Percentiles rank a stretch among this genome's conserved stretches.
Conservation (phyloP, 345 rosid genomes). For the Aquilaria malaccensis region DNA sequence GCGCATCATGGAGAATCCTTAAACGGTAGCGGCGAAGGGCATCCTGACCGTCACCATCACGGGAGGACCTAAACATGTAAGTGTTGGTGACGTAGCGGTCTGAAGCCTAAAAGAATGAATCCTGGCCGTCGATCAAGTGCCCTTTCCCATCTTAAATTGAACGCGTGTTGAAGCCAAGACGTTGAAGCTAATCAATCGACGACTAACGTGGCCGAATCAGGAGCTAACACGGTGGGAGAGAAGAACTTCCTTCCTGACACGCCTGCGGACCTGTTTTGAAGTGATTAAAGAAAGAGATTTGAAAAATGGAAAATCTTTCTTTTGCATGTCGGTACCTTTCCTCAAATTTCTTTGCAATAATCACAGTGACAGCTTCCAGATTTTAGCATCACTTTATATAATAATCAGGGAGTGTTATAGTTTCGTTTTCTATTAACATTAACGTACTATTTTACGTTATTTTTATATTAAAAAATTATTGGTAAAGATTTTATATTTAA, state of each 20-base stretch:
- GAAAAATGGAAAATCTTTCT: too few species aligned
- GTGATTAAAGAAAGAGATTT: too few species aligned
- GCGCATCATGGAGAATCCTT: neutral
- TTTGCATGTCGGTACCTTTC: too few species aligned
- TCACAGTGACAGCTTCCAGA: too few species aligned
- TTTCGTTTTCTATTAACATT: too few species aligned
- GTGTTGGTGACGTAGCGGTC: constrained; percentile 26
- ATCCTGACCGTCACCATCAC: constrained; percentile 27
- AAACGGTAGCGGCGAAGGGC: constrained; percentile 15
- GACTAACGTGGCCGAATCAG: constrained; percentile 36
- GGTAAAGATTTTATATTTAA: too few species aligned
- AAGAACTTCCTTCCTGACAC: constrained; percentile 43
- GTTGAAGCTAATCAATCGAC: too few species aligned
- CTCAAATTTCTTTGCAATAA: too few species aligned
- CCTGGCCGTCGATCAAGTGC: constrained; percentile 35
- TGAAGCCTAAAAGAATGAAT: constrained; percentile 15
- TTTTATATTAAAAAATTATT: too few species aligned
- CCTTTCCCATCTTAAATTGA: neutral
- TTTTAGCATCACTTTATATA: too few species aligned
- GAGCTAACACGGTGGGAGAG: constrained; percentile 14
- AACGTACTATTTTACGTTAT: too few species aligned
- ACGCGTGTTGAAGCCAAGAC: constrained; percentile 31
- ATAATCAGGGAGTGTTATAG: too few species aligned
- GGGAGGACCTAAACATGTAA: constrained; percentile 14
- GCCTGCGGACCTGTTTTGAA: constrained; percentile 28